Percentiles rank a stretch among this genome's conserved stretches.
Conservation (phyloP, 2,329 filamentous ascomycete genomes). For the Exserohilum rostratum region DNA sequence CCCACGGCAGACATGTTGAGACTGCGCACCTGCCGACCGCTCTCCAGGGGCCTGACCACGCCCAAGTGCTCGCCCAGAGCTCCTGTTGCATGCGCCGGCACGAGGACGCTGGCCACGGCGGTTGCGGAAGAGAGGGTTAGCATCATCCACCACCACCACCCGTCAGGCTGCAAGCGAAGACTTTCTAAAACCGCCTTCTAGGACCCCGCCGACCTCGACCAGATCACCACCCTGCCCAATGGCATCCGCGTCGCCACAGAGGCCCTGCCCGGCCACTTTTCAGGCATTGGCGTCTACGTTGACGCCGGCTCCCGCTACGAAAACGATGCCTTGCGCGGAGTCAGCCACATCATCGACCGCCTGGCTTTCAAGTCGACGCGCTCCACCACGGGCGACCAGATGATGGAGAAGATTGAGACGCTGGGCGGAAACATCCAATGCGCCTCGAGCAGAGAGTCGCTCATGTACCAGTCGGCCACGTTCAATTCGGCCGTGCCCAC, state of each 20-base stretch:
- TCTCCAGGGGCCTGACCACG: slow-evolving; percentile 35
- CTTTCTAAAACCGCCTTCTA: slow-evolving; percentile 42
- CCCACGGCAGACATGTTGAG: slow-evolving; percentile 37
- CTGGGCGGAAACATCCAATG: slow-evolving; percentile 97
- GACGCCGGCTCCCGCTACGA: slow-evolving; percentile 96
- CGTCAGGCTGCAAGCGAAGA: slow-evolving; percentile 4
- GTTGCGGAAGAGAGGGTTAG: slow-evolving; percentile 46
- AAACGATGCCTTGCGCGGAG: slow-evolving; percentile 79
- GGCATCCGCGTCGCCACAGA: slow-evolving; percentile 94
- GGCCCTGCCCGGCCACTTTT: slow-evolving; percentile 90
- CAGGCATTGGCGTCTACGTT: slow-evolving; percentile 93
- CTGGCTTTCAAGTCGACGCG: slow-evolving; percentile 91
- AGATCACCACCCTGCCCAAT: slow-evolving; percentile 87
- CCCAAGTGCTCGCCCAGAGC: slow-evolving; percentile 21
- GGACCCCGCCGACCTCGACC: slow-evolving; percentile 86
- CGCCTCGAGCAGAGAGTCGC: slow-evolving; percentile 88
- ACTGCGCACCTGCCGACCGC: slow-evolving; percentile 35
- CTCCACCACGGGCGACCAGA: slow-evolving; percentile 74
- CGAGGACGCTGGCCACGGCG: slow-evolving; percentile 38
- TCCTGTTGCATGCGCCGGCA: slow-evolving; percentile 26
- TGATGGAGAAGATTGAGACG: slow-evolving; percentile 85
- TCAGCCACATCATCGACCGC: slow-evolving; percentile 95
- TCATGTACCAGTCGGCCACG: slow-evolving; percentile 99
- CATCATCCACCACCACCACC: not conserved
- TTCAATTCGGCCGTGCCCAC: slow-evolving; percentile 91